Conservation (phyloP, 1,284 basidiomycete genomes). For the Irpex sp. region DNA sequence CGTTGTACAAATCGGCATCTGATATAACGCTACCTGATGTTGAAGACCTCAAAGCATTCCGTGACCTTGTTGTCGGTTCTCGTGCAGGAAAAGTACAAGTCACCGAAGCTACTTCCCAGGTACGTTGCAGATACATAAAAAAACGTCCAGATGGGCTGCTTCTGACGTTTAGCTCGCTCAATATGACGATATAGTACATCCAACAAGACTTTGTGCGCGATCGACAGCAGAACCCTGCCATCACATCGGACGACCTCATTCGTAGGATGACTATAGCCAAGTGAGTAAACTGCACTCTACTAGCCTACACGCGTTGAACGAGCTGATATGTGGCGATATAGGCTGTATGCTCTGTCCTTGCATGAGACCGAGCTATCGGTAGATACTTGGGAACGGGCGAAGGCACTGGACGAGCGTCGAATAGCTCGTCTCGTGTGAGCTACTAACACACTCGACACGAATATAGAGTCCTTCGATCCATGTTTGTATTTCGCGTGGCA, state of each 20-base stretch:
- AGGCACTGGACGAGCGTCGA: slow-evolving; percentile 32
- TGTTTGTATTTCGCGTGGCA: too few relatives aligned
- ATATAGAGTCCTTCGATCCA: not conserved
- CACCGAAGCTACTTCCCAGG: slow-evolving; percentile 51
- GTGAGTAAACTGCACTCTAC: slow-evolving; percentile 33
- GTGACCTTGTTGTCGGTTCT: slow-evolving; percentile 52
- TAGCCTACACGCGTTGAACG: not conserved
- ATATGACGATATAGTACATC: slow-evolving; percentile 45
- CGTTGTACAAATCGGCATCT: slow-evolving; percentile 45
- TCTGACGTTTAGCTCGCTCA: not conserved
- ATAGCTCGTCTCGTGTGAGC: slow-evolving; percentile 18
- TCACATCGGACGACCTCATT: slow-evolving; percentile 60
- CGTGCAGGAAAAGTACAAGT: slow-evolving; percentile 43
- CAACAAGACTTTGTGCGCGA: slow-evolving; percentile 71
- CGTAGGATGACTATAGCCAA: slow-evolving; percentile 61
- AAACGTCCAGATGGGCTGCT: not conserved
- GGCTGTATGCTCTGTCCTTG: slow-evolving; percentile 33
- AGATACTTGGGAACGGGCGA: slow-evolving; percentile 37
- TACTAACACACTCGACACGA: not conserved
- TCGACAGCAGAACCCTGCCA: slow-evolving; percentile 40
- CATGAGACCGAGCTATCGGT: slow-evolving; percentile 33
- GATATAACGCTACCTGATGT: slow-evolving; percentile 40
- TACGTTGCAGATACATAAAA: slow-evolving; percentile 21
- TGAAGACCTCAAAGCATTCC: slow-evolving; percentile 48
- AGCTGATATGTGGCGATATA: slow-evolving; percentile 14